Base-by-base conservation (phyloP, 129 eudicot genomes). In the Escallonia rubra region DNA sequence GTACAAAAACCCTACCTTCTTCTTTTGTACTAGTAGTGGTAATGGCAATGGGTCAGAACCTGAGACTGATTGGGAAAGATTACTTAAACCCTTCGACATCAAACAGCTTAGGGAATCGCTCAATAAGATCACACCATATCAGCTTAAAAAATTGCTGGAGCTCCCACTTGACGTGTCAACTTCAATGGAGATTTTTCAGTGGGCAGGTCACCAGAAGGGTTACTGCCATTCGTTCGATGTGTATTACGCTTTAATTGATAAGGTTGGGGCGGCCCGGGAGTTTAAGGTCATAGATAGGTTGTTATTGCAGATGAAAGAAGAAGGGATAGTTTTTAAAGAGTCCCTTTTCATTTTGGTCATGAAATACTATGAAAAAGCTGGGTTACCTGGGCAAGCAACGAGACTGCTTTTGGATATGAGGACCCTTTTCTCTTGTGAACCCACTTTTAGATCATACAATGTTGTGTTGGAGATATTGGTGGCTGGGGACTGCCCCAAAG, bases 331-430 rank as follows among this genome's bases (percentile, higher is more conserved):
- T 68, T 85, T 85, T 72, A 75, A 64, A 61, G 99, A 94, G 75
- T 73, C 87, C 12, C 72, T 93, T 53, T 93, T 93, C 43, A 79
- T 93, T 71, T 82, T 78, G 73, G 65, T 89, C 43, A 89, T 87
- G 87, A 82, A 81, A 82, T 82, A 80, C 59, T 93, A 86, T 55
- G 95, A 83, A 7, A 82, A 72, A 64, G 98, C 95, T 51, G 88
- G 86, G 68, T 82, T 93, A 64, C 98, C 98, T 45, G 98, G 98
- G 72, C 95, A 86, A 67, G 91, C 98, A 3, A 89, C 86, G 11
- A 79, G 96, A 75, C 67, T 89, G 81, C 84, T 93, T 67, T 78
- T 93, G 76, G 96, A 89, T 76, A 93, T 93, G 95, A 79, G 83
- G 80, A 61, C 55, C 61, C 72, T 77, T 57, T 93, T 82, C 57